Evolutionary conservation across 2,329 filamentous ascomycete genomes (phyloP), one percentile per base, ranked within the genome.

Genomic region (Fusarium begoniae): DNA sequence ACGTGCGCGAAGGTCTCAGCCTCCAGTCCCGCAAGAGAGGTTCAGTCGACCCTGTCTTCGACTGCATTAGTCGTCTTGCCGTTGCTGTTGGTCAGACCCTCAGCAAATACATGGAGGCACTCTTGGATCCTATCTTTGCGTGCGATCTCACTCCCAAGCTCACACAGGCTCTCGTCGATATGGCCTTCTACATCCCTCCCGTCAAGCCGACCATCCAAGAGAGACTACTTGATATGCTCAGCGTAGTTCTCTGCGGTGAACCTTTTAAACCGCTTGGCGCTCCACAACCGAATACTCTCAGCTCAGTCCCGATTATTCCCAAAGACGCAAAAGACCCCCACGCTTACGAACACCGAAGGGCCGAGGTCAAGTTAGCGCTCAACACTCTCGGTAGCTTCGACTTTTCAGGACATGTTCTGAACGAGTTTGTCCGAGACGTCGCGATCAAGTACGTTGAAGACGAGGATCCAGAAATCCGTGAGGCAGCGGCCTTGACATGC

Each of bases 341-440:
- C 53, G 92, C 92, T n/a, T 92, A 94, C 72, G 94, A 97, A 75
- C 91, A 90, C 74, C 87, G 92, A 68, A 95, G 97, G 81, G 87
- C 91, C 14, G 96, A 99, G 81, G 94, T 99, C 71, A 97, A 97
- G 73, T 87, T 99, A 59, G 96, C 96, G 8, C 88, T 99, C 22
- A 95, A 97, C 78, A 99, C 97, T 0, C 87, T 99, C 2, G 97
- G 96, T n/a, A 98, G 95, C 80, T 99, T 99, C 79, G 96, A 99
- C 81, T 99, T 99, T 79, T 92, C 89, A 70, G 92, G 94, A 5
- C 95, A 98, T 79, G 93, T 98, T 22, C 85, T 99, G 22, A 99
- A 99, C 78, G 97, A 99, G 81, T 99, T 99, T 77, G 96, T 99
- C 35, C 93, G 96, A 30, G 96, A 99, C 80, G 96, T 99, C 56